phyloP scores from a whole-genome alignment of 1,284 basidiomycete species.

The Rhizoctonia solani region DNA sequence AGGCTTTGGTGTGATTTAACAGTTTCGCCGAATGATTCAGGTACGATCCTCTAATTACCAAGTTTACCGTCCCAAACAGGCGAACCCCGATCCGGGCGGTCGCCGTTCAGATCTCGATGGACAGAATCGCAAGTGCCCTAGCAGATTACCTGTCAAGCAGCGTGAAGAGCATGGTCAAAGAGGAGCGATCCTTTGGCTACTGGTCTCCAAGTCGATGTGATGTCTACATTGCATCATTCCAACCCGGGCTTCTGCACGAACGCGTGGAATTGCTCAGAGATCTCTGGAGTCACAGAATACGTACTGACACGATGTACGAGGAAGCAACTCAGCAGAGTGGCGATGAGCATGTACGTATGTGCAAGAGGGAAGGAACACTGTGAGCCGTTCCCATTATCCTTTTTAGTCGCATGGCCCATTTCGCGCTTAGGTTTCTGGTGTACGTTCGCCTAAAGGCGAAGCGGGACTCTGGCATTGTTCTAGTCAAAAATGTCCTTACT shows the following conservation, averaged over 20 bases:
- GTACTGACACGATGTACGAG: conserved; percentile 87
- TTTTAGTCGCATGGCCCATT: background rate
- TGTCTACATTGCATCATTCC: conserved; percentile 80
- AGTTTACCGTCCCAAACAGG: conserved; percentile 60
- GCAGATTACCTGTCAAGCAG: conserved; percentile 73
- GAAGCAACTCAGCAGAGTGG: conserved; percentile 61
- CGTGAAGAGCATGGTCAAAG: conserved; percentile 70
- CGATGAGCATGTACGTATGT: conserved; percentile 67
- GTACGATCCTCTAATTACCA: conserved; percentile 73
- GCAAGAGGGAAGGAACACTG: conserved; percentile 77
- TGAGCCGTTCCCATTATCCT: conserved; percentile 47
- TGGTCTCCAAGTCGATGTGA: conserved; percentile 87
- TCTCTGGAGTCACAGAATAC: conserved; percentile 81
- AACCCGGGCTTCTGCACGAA: conserved; percentile 73
- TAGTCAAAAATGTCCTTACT: conserved; percentile 73
- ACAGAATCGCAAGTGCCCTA: conserved; percentile 74
- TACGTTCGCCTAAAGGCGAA: conserved; percentile 61
- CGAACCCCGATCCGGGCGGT: conserved; percentile 60
- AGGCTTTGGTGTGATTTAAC: background rate
- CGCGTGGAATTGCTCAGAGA: conserved; percentile 76
- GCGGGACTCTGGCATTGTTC: conserved; percentile 64
- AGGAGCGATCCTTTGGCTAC: conserved; percentile 80
- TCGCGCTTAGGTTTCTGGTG: conserved; percentile 60
- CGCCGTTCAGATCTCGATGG: conserved; percentile 76
- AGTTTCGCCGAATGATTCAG: conserved; percentile 47